Conservation (phyloP, 257 asterid genomes). For the Cinchona pubescens region DNA sequence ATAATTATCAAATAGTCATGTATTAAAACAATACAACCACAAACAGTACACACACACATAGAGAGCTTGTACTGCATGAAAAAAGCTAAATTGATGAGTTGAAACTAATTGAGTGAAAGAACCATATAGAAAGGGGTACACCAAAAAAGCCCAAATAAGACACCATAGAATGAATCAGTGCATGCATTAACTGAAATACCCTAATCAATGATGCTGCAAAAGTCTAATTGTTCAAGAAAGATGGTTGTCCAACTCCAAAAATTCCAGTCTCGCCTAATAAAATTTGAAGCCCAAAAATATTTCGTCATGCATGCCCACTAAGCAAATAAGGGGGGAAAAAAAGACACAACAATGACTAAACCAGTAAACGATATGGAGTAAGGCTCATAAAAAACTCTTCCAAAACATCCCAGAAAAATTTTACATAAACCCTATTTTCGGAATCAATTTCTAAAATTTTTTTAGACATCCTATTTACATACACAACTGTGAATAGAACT, state of each 20-base stretch:
- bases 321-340: background rate
- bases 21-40: background rate
- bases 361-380: background rate
- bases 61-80: background rate
- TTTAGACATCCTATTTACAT: background rate
- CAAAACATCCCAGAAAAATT: background rate
- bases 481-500: background rate
- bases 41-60: background rate
- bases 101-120: conserved; percentile 1
- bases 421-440: no score
- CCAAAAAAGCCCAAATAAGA: background rate
- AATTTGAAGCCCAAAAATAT: no score
- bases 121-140: background rate
- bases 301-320: no score
- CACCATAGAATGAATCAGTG: background rate
- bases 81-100: background rate
- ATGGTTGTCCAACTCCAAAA: background rate
- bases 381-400: background rate
- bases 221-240: background rate
- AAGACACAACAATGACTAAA: background rate
- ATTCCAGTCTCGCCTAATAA: background rate
- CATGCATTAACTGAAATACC: background rate
- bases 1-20: background rate
- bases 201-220: background rate
- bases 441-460: no score